A percentile compares a stretch with the other conserved stretches of the same genome.
These are phyloP conservation scores for Aureobasidium sp. DNA, from an alignment of 2,329 filamentous ascomycete species.

Conservation along the genomic window DNA sequence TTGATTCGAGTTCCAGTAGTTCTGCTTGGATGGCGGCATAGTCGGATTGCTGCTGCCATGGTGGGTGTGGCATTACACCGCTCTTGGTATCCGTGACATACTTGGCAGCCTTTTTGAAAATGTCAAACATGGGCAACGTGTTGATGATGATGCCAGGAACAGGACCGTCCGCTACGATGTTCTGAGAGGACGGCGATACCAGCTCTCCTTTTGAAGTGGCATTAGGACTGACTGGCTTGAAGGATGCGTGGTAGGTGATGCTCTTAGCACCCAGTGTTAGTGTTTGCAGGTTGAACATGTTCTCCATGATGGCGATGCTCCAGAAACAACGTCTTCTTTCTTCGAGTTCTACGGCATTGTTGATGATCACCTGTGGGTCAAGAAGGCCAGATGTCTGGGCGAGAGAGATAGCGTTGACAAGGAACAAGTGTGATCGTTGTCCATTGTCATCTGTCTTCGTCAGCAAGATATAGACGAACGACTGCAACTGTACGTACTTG, in stretches of 20 bases:
- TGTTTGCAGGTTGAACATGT: conserved; percentile 9
- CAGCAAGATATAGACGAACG: neutral
- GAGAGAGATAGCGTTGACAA: conserved; percentile 8
- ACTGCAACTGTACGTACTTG: neutral
- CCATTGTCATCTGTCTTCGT: conserved; percentile 2
- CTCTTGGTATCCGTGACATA: conserved; percentile 9
- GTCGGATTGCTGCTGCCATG: conserved; percentile 12
- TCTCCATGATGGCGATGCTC: conserved; percentile 11
- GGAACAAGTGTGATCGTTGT: conserved; percentile 4
- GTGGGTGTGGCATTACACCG: neutral
- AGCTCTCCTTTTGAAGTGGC: conserved; percentile 1
- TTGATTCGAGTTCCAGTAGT: conserved; percentile 6
- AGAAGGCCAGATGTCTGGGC: conserved; percentile 3
- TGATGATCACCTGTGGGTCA: conserved; percentile 2
- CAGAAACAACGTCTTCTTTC: conserved; percentile 13
- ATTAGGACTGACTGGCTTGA: conserved; percentile 7
- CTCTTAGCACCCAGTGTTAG: conserved; percentile 1
- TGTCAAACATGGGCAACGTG: conserved; percentile 11
- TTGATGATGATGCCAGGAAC: conserved; percentile 11
- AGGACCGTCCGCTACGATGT: conserved; percentile 6
- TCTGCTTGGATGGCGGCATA: conserved; percentile 2
- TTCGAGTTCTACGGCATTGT: neutral
- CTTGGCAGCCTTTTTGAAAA: conserved; percentile 13
- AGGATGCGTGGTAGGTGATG: neutral
- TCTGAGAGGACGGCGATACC: neutral